Base-by-base conservation (phyloP, 1,139 yeast species). In the Yamadazyma blattariae region DNA sequence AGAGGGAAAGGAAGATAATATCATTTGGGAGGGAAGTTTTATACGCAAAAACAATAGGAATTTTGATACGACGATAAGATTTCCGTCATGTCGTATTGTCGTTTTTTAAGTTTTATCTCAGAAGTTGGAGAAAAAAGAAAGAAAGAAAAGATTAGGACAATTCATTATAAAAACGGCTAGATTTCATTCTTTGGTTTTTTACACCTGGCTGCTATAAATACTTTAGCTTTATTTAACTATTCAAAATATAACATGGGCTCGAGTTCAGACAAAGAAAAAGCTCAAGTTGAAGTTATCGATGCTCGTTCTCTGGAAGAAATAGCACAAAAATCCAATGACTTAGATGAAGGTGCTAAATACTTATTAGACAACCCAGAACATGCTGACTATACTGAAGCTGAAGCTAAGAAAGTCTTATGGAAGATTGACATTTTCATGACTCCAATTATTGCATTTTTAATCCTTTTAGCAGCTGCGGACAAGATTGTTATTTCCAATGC, bases 401-500 rank as follows among this genome's bases (percentile, higher is more conserved):
- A 55, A 33, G 48, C 50, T 9, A 46, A 43, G 27, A 47, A 40
- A 28, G 50, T 55, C 7, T 41, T 46, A 25, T 42, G 56, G 50
- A 56, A 56, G 33, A 45, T 53, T 8, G 61, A 56, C 37, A 34
- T 45, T 33, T 45, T 50, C 33, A 35, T 55, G 11, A 47, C 54
- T 33, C 49, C 52, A 8, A 33, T 40, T 7, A 39, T 46, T 45
- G 38, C 44, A 7, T 17, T 38, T 23, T 30, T 45, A 5, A 43
- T 40, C 31, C 42, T 45, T n/a, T 38, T 49, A 18, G 48, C 47
- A 31, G 48, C 51, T 24, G 47, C 50, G 29, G 55, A 51, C 40
- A 51, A 51, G 31, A 37, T 46, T 27, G 33, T 43, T 14, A 45
- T 48, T 23, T 38, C 46, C n/a, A 42, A 67, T 43, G 74, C 76